Evolutionary conservation across 345 rosid genomes (phyloP).

Genomic region (Ceriops decandra): DNA sequence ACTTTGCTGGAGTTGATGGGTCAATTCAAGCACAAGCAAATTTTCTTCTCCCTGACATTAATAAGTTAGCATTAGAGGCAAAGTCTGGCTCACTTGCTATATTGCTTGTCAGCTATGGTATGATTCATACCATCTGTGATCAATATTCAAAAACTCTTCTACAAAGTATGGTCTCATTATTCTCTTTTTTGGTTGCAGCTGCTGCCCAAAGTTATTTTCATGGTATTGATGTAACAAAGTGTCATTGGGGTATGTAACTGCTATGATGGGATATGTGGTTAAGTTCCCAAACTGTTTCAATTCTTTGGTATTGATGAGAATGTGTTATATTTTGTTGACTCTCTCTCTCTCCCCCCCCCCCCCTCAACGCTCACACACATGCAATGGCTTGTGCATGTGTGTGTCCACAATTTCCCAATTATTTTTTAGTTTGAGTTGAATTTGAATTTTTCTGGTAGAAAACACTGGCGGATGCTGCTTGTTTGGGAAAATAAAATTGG

Average conservation of each 20-base stretch:
- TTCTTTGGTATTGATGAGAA: neutral
- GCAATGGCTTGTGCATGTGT: too few species aligned
- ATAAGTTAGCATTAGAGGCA: conserved; percentile 68
- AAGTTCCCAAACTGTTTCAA: conserved; percentile 12
- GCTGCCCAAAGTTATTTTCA: conserved; percentile 58
- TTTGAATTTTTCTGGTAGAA: conserved; percentile 42
- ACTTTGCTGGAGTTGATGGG: conserved; percentile 67
- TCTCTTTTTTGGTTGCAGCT: conserved; percentile 38
- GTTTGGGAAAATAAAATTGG: conserved; percentile 75
- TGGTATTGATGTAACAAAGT: conserved; percentile 60
- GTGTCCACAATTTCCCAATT: neutral
- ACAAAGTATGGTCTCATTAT: conserved; percentile 16
- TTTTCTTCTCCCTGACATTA: conserved; percentile 83
- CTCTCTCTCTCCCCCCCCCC: too few species aligned
- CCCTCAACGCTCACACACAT: too few species aligned
- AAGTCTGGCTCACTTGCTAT: conserved; percentile 75
- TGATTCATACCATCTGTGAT: conserved; percentile 10
- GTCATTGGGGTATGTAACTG: conserved; percentile 47
- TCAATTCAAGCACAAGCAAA: conserved; percentile 61
- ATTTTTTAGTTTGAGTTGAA: conserved; percentile 11
- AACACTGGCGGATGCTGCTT: conserved; percentile 75
- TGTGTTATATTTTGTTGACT: too few species aligned
- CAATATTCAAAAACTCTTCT: conserved; percentile 1
- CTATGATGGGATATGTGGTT: conserved; percentile 31
- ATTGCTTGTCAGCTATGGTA: conserved; percentile 88